phyloP scores from a whole-genome alignment of 2,329 filamentous ascomycete genomes.

The Eutypella sp. region DNA sequence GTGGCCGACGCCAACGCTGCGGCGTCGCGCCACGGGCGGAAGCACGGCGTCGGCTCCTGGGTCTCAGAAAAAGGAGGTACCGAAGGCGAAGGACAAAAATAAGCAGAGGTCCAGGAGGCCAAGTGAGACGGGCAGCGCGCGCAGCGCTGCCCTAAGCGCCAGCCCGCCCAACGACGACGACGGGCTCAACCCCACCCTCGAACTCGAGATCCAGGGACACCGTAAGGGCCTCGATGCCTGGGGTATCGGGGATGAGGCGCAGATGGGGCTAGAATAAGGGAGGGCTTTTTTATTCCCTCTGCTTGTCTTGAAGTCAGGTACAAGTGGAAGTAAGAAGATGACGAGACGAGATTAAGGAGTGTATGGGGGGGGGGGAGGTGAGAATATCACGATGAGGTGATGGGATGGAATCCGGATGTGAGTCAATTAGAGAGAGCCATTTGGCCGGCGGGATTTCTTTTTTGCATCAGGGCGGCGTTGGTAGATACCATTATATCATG shows the following conservation, averaged over 20 bases:
- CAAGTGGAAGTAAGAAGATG: too few relatives aligned
- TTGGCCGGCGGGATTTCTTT: too few relatives aligned
- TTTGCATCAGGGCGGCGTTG: not conserved
- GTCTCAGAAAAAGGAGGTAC: too few relatives aligned
- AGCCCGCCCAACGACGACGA: too few relatives aligned
- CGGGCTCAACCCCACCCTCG: slow-evolving; percentile 36
- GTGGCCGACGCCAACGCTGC: slow-evolving; percentile 11
- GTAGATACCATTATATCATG: slow-evolving; percentile 1
- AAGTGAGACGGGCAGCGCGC: slow-evolving; percentile 35
- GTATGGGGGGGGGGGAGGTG: too few relatives aligned
- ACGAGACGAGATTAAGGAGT: too few relatives aligned
- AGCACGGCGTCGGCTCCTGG: slow-evolving; percentile 13
- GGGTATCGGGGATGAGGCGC: slow-evolving; percentile 78
- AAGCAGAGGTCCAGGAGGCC: slow-evolving; percentile 34
- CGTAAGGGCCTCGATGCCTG: slow-evolving; percentile 57
- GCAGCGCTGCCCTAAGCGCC: not conserved
- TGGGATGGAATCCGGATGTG: too few relatives aligned
- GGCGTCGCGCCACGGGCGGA: slow-evolving; percentile 18
- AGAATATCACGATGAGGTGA: too few relatives aligned
- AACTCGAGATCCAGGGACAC: slow-evolving; percentile 49
- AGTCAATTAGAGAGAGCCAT: too few relatives aligned
- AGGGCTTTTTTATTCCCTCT: not conserved
- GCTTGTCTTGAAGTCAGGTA: not conserved
- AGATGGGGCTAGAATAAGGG: slow-evolving; percentile 71
- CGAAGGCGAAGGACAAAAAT: slow-evolving; percentile 19